These are phyloP conservation scores for Draba incana DNA, from an alignment of 345 rosid species.

Conservation along the genomic window DNA sequence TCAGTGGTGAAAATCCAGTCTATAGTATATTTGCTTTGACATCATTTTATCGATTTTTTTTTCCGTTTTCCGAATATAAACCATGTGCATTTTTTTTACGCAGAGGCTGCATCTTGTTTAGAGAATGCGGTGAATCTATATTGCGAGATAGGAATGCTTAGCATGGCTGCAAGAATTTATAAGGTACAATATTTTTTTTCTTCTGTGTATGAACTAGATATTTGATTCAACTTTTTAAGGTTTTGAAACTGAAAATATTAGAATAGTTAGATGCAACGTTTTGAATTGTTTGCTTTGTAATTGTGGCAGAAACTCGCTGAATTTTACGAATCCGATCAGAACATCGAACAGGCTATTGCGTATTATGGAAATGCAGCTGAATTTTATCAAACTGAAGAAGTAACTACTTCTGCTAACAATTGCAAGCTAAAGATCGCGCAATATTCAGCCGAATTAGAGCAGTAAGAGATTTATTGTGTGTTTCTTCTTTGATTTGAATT, in stretches of 20 bases:
- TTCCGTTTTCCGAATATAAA: no score
- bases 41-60: no score
- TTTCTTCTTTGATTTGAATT: no score
- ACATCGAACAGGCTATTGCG: slow-evolving; percentile 52
- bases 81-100: neutral
- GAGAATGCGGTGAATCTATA: slow-evolving; percentile 64
- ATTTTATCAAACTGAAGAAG: slow-evolving; percentile 68
- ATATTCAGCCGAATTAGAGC: slow-evolving; percentile 75
- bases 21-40: no score
- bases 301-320: slow-evolving; percentile 63
- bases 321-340: slow-evolving; percentile 57
- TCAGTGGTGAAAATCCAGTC: no score
- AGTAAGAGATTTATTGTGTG: slow-evolving; percentile 45
- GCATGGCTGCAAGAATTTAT: slow-evolving; percentile 83
- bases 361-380: slow-evolving; percentile 71
- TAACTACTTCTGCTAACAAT: slow-evolving; percentile 76
- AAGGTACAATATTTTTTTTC: slow-evolving; percentile 50
- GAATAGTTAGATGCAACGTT: neutral
- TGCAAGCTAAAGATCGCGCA: slow-evolving; percentile 90
- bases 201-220: neutral
- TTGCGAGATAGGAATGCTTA: slow-evolving; percentile 82
- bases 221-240: no score
- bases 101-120: slow-evolving; percentile 84
- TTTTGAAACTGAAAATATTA: neutral
- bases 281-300: no score